These are phyloP conservation scores for Neobulgaria alba DNA, from an alignment of 2,329 filamentous ascomycete genomes.

Conservation along the genomic window DNA sequence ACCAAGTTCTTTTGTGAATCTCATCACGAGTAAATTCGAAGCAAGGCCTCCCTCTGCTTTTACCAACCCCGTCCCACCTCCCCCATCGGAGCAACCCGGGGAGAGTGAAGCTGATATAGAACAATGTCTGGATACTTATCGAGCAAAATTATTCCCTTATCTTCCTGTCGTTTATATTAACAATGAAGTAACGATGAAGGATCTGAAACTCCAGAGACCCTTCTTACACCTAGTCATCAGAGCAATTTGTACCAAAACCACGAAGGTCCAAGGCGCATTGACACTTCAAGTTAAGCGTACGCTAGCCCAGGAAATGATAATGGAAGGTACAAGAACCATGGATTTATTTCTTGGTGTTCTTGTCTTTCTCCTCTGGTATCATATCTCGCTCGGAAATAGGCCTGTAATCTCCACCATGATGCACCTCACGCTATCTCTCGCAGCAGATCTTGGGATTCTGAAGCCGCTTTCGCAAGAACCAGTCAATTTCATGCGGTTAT, in stretches of 20 bases:
- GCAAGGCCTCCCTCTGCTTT: too few relatives aligned
- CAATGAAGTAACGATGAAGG: neutral
- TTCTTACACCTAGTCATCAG: neutral
- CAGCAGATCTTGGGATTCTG: neutral
- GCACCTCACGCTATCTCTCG: neutral
- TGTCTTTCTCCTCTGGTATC: neutral
- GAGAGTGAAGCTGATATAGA: conserved; percentile 5
- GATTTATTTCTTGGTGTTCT: neutral
- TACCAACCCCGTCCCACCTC: too few relatives aligned
- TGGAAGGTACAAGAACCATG: neutral
- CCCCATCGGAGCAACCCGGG: neutral
- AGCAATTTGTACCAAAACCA: neutral
- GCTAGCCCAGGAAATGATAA: neutral
- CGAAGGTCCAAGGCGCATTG: neutral
- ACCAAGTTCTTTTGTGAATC: too few relatives aligned
- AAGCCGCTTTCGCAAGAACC: too few relatives aligned
- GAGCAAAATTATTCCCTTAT: conserved; percentile 6
- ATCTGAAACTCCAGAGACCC: neutral
- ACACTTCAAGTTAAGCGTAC: neutral
- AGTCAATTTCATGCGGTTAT: too few relatives aligned
- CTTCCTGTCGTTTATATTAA: conserved; percentile 5
- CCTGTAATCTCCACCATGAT: neutral
- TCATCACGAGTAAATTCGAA: too few relatives aligned
- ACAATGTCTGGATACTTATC: conserved; percentile 5
- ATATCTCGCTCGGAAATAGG: neutral